Conservation (phyloP, 2,329 filamentous ascomycete genomes). For the Claviceps purpurea region DNA sequence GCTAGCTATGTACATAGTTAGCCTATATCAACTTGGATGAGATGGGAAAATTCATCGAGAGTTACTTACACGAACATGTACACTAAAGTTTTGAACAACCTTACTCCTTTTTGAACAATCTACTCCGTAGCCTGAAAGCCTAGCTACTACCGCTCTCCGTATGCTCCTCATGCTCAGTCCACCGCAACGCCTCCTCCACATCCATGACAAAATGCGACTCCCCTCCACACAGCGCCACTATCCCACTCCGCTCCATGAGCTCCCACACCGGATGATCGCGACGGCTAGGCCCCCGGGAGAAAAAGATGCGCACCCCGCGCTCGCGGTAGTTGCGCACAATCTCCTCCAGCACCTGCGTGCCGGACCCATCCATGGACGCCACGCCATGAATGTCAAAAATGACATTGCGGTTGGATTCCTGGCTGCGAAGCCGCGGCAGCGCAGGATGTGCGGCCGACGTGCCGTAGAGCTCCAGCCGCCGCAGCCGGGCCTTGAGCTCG, state of each 20-base stretch:
- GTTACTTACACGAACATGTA: too few relatives aligned
- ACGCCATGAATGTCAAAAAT: conserved; percentile 99
- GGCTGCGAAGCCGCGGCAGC: conserved; percentile 60
- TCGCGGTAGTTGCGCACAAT: conserved; percentile 75
- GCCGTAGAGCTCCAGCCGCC: conserved; percentile 82
- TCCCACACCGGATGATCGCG: conserved; percentile 47
- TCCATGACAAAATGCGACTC: conserved; percentile 64
- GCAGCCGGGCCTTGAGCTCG: conserved; percentile 70
- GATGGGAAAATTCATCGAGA: too few relatives aligned
- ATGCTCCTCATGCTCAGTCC: conserved; percentile 61
- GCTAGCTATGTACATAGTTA: too few relatives aligned
- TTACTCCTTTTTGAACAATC: too few relatives aligned
- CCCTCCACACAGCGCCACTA: conserved; percentile 72
- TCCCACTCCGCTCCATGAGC: conserved; percentile 66
- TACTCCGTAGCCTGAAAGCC: too few relatives aligned
- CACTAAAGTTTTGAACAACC: too few relatives aligned
- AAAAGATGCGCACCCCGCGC: conserved; percentile 64
- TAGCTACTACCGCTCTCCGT: conserved; percentile 8
- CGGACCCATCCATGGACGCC: conserved; percentile 83
- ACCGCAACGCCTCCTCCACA: conserved; percentile 70
- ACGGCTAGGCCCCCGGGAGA: conserved; percentile 42
- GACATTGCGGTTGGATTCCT: conserved; percentile 79
- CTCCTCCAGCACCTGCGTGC: conserved; percentile 79
- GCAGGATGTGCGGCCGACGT: conserved; percentile 74
- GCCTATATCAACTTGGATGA: too few relatives aligned